Base-by-base conservation (phyloP, 225 moss, liverwort and hornwort genomes). In the Bryum argenteum region DNA sequence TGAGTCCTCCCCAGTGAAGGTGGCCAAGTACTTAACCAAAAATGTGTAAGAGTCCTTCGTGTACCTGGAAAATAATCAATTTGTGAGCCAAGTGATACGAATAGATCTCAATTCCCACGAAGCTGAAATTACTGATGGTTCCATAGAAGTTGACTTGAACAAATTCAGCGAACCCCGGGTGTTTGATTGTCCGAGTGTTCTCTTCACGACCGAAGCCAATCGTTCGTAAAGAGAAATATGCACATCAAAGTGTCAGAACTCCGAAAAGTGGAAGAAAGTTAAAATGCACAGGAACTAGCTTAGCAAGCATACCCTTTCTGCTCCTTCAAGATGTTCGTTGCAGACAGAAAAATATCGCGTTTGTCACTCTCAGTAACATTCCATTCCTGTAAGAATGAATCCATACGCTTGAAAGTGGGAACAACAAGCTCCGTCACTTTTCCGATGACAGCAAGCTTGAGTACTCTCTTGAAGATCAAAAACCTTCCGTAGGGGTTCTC, bases 341-440 rank as follows among this genome's bases (percentile, higher is more conserved):
- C 94, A 76, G 88, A 88, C 3, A 92, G 77, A 71, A 92, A 98
- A 24, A 98, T 83, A 42, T 87, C 94, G 45, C 94, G 90, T 71
- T 94, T 91, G 58, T 94, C 97, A 68, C 89, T 94, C 77, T 89
- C 92, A 47, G 85, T 85, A n/a, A 98, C 76, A 73, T 88, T 92
- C 97, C 97, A 98, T 72, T 98, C 97, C 38, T 89, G 92, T 50
- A 98, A 74, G 57, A 92, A 98, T 12, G 81, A 83, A 79, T 94
- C 97, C 84, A 98, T 76, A 54, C 94, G 94, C 82, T 98, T 98
- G 81, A 98, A 84, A 60, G 92, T 89, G 51, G 97, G 97, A 19
- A 98, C 89, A 65, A 98, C 70, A 60, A 89, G 76, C 44, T 98
- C 97, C 38, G 94, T 87, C 68, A 89, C 94, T 73, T 98, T 98